phyloP scores from a whole-genome alignment of 2,329 filamentous ascomycete genomes.

The Fusarium acutatum region DNA sequence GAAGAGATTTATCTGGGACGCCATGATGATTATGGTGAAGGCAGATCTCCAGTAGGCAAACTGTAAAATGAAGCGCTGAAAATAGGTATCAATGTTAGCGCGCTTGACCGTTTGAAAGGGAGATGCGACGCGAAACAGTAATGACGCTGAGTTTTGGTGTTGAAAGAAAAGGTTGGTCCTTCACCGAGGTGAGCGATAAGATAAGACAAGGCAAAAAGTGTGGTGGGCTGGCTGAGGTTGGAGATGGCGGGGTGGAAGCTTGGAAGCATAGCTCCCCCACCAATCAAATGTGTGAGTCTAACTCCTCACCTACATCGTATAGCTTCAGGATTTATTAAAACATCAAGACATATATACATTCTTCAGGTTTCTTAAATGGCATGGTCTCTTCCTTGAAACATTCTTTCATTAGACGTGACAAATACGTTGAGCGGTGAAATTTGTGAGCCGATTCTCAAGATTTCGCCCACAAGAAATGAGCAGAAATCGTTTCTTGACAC shows the following conservation, averaged over 20 bases:
- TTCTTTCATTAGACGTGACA: neutral
- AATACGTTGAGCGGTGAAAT: neutral
- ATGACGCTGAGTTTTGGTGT: constrained; percentile 26
- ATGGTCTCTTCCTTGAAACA: neutral
- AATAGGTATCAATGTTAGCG: neutral
- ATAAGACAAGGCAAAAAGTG: constrained; percentile 42
- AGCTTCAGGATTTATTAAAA: neutral
- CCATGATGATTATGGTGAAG: constrained; percentile 55
- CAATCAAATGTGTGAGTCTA: constrained; percentile 1
- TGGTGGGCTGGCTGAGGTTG: constrained; percentile 25
- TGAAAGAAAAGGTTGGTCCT: constrained; percentile 37
- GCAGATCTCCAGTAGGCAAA: neutral
- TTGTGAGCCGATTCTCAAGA: neutral
- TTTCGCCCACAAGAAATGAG: neutral
- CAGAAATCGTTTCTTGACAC: neutral
- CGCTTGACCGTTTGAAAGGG: neutral
- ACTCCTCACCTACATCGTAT: neutral
- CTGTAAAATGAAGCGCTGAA: neutral
- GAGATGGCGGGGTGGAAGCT: constrained; percentile 36
- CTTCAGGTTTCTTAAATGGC: neutral
- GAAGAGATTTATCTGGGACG: constrained; percentile 77
- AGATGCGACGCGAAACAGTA: neutral
- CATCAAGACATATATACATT: neutral
- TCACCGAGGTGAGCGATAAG: constrained; percentile 48
- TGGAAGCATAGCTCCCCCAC: constrained; percentile 4